Evolutionary conservation across 371 early-diverging fungal species (phyloP), one percentile per base, ranked within the genome.

Genomic region (Nematocida sp.): DNA sequence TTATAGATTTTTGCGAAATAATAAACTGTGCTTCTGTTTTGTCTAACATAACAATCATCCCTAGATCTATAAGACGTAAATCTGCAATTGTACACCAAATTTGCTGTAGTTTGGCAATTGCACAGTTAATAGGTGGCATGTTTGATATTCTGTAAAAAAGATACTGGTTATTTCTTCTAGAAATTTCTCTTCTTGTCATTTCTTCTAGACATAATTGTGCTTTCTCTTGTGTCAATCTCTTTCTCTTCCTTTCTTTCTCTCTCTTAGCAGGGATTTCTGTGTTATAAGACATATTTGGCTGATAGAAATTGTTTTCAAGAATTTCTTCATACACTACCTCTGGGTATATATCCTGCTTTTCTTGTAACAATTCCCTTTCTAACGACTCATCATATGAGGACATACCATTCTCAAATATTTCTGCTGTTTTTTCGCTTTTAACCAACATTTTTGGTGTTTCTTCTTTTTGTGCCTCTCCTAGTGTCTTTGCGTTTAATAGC

Each of bases 1-100:
- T 25, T 11, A 23, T 23, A 20, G 11, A 18, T 33, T 60, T 20
- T 0, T 60, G 9, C 23, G 60, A 18, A 60, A 60, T 23, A 11
- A 23, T 23, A 60, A 60, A 23, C 60, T 60, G 60, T 23, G 60
- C 60, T 3, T 60, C 60, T 33, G 60, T 60, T 9, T 60, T 33
- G 25, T 23, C 23, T 33, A 60, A 23, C 60, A 60, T 60, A 23
- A 60, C 11, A 9, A 60, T 60, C 20, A 60, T 11, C 60, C 60
- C 60, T 11, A 23, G 11, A 11, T 60, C 60, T 25, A 18, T 25
- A 33, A 9, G 23, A 18, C 11, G 25, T 18, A 60, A 9, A 20
- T 60, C 23, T 60, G 60, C 39, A 20, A 33, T 33, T 25, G 60
- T 33, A 25, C 18, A 25, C 60, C 60, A 60, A 25, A 33, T 33